phyloP scores from a whole-genome alignment of 176 grass and related monocot species.

The Zea mays region DNA sequence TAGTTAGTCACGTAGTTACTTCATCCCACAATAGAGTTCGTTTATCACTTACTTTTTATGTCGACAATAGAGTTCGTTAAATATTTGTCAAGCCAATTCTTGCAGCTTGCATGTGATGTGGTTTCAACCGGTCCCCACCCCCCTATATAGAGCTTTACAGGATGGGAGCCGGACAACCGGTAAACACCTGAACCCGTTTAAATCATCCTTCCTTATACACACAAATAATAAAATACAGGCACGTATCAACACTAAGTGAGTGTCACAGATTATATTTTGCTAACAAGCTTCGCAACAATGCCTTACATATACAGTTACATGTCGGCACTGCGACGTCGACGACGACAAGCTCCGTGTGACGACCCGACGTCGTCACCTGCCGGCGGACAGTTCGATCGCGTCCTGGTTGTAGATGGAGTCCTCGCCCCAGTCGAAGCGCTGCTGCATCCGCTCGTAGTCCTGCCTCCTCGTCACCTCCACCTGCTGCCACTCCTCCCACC shows the following conservation, averaged over 20 bases:
- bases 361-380: conserved; percentile 39
- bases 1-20: too few relatives aligned
- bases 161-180: background rate
- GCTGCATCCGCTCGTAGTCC: conserved; percentile 74
- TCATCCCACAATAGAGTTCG: too few relatives aligned
- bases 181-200: background rate
- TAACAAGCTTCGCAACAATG: background rate
- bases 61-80: too few relatives aligned
- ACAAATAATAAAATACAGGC: background rate
- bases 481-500: conserved; percentile 98
- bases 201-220: conserved; percentile 9
- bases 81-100: background rate
- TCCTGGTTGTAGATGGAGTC: conserved; percentile 91
- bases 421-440: conserved; percentile 82
- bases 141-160: too few relatives aligned
- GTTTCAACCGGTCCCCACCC: background rate
- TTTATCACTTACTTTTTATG: too few relatives aligned
- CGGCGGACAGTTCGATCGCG: conserved; percentile 66
- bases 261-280: background rate
- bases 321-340: background rate
- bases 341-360: background rate
- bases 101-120: background rate
- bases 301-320: background rate
- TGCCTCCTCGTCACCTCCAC: conserved; percentile 81
- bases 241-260: conserved; percentile 1